Evolutionary conservation across 805 yeast species (phyloP), one percentile per base, ranked within the genome.

Genomic region (Saccharomycopsis olivae): DNA sequence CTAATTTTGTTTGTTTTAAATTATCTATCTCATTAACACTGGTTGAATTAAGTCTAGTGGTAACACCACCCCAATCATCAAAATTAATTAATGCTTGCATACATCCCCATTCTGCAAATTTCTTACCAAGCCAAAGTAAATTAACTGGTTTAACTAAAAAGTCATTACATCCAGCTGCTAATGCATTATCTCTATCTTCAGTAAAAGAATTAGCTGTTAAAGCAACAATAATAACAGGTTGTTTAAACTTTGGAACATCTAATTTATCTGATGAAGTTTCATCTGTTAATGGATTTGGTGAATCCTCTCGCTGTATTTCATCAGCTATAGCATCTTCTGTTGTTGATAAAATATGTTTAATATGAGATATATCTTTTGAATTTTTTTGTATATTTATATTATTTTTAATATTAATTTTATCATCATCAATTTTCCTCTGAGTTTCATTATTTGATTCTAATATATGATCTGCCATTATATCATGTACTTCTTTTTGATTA

Each of bases 161-260:
- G 59, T 92, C 99, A 54, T 92, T 92, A 61, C 99, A 92, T 35
- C 99, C 99, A 2, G 97, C 96, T 21, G 94, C 82, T 40, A 92
- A 65, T 0, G 98, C 98, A 52, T 85, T 84, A 47, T 85, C 78
- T 55, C 83, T 78, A 60, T 88, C 97, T 23, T 78, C 78, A 11
- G 79, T 75, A 21, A 92, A 73, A 14, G 92, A 82, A 5, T 92
- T 78, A 0, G 98, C 98, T 1, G 99, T 92, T 38, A 92, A 64
- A 0, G 99, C 99, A 16, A 92, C 98, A 38, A 92, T 89, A 41
- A 92, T 92, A n/a, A 94, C 95, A 0, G 99, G 98, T 0, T 94
- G 80, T 48, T 85, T 71, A 59, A 86, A 86, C n/a, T 71, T 59
- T 9, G 65, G 61, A 20, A 71, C 57, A 49, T 82, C 85, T 5